phyloP scores from a whole-genome alignment of 169 alveolate genomes.

The Cryptosporidium bovis region DNA sequence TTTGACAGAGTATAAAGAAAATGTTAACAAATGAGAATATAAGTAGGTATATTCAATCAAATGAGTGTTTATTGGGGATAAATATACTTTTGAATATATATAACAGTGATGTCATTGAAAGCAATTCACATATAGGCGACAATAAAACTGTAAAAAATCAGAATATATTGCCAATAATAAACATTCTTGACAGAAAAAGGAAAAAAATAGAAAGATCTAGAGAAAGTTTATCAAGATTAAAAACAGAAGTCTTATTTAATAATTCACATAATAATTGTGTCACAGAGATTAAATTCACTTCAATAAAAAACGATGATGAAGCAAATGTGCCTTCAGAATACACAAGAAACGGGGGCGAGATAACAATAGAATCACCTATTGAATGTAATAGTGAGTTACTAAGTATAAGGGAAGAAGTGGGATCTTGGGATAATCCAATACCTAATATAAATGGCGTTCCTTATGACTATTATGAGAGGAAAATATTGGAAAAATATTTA shows the following conservation, averaged over 20 bases:
- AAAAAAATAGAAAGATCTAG: slow-evolving; percentile 37
- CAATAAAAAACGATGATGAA: neutral
- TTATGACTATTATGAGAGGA: slow-evolving; percentile 44
- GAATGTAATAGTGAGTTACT: neutral
- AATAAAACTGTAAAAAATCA: neutral
- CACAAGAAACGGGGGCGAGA: neutral
- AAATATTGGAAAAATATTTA: slow-evolving; percentile 42
- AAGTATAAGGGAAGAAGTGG: slow-evolving; percentile 34
- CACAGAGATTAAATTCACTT: neutral
- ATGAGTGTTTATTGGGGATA: slow-evolving; percentile 42
- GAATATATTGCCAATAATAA: slow-evolving; percentile 29
- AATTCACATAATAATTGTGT: neutral
- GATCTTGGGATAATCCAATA: slow-evolving; percentile 70
- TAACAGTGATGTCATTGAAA: neutral
- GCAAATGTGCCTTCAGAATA: neutral
- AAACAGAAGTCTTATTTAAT: slow-evolving; percentile 8
- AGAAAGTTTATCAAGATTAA: slow-evolving; percentile 10
- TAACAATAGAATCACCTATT: neutral
- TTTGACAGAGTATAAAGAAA: neutral
- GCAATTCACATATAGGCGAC: neutral
- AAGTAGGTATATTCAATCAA: slow-evolving; percentile 38
- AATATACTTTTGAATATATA: slow-evolving; percentile 14
- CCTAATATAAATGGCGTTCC: slow-evolving; percentile 52
- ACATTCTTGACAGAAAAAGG: slow-evolving; percentile 33
- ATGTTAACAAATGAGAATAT: slow-evolving; percentile 14